phyloP scores from a whole-genome alignment of 371 early-diverging fungal genomes.

The Mucor saturninus region DNA sequence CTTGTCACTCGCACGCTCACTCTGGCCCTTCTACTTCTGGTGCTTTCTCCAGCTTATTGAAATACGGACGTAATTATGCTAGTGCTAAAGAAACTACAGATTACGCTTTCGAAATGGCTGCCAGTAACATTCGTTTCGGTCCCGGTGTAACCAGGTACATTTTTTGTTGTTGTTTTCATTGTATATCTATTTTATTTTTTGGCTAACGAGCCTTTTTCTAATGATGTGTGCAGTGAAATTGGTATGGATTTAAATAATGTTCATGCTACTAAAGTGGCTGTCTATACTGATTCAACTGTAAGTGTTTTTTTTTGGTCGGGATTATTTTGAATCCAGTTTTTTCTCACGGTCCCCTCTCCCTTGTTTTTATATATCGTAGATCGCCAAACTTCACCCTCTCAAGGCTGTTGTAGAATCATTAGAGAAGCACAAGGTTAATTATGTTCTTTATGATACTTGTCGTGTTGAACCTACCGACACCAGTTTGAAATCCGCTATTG shows the following conservation, averaged over 20 bases:
- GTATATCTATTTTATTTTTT: not conserved
- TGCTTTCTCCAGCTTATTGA: constrained; percentile 44
- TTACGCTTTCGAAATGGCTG: constrained; percentile 91
- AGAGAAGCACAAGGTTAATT: constrained; percentile 70
- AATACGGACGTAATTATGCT: constrained; percentile 54
- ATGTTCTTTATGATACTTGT: constrained; percentile 78
- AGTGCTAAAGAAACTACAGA: constrained; percentile 59
- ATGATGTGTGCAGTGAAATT: constrained; percentile 62
- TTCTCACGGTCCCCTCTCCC: constrained; percentile 20
- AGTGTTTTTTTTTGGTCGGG: constrained; percentile 17
- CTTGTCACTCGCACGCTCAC: constrained; percentile 61
- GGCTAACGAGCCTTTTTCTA: not conserved
- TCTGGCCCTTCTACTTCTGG: constrained; percentile 38
- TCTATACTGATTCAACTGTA: constrained; percentile 86
- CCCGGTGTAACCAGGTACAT: constrained; percentile 76
- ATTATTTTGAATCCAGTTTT: not conserved
- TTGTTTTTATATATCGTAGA: constrained; percentile 28
- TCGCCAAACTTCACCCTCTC: constrained; percentile 76
- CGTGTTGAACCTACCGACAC: constrained; percentile 87
- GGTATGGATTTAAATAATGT: constrained; percentile 86
- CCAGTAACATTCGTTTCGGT: constrained; percentile 88
- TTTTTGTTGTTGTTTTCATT: too few species aligned
- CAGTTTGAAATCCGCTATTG: constrained; percentile 80
- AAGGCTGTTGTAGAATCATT: constrained; percentile 81
- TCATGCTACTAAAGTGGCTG: constrained; percentile 80